Conservation (phyloP, 495 filamentous ascomycete species). For the Penicillium ucsense region DNA sequence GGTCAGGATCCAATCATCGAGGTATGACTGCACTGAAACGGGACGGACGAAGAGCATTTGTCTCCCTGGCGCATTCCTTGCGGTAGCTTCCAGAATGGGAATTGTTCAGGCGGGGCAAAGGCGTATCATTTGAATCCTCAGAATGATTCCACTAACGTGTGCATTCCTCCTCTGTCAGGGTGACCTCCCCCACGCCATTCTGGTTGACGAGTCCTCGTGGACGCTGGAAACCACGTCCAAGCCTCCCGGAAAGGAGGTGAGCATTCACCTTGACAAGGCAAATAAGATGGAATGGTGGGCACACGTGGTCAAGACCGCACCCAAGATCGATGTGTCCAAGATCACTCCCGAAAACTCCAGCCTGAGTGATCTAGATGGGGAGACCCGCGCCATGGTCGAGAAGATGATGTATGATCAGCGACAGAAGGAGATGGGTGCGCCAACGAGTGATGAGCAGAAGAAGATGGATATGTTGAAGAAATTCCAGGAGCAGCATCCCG, state of each 20-base stretch:
- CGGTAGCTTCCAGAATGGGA: too few relatives aligned
- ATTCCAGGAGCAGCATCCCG: slow-evolving; percentile 77
- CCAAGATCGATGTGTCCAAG: slow-evolving; percentile 84
- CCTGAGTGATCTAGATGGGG: slow-evolving; percentile 84
- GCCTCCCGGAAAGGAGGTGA: slow-evolving; percentile 60
- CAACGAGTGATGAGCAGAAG: slow-evolving; percentile 83
- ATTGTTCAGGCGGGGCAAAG: too few relatives aligned
- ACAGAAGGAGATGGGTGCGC: slow-evolving; percentile 87
- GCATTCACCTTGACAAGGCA: slow-evolving; percentile 88
- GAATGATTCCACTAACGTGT: background rate
- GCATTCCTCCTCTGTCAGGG: slow-evolving; percentile 45
- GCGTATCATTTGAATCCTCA: too few relatives aligned
- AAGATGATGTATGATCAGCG: slow-evolving; percentile 99
- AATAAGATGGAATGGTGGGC: slow-evolving; percentile 99
- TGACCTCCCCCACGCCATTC: slow-evolving; percentile 69
- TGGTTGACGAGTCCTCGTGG: slow-evolving; percentile 85
- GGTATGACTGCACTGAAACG: slow-evolving; percentile 35
- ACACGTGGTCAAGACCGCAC: slow-evolving; percentile 71
- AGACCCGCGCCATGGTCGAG: slow-evolving; percentile 97
- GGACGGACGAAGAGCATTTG: too few relatives aligned
- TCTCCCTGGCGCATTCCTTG: too few relatives aligned
- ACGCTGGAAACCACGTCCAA: slow-evolving; percentile 64
- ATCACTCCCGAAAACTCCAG: slow-evolving; percentile 89
- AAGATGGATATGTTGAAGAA: slow-evolving; percentile 88
- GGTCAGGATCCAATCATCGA: slow-evolving; percentile 80